phyloP scores from a whole-genome alignment of 2,329 filamentous ascomycete species.

The Xylariaceae sp. region DNA sequence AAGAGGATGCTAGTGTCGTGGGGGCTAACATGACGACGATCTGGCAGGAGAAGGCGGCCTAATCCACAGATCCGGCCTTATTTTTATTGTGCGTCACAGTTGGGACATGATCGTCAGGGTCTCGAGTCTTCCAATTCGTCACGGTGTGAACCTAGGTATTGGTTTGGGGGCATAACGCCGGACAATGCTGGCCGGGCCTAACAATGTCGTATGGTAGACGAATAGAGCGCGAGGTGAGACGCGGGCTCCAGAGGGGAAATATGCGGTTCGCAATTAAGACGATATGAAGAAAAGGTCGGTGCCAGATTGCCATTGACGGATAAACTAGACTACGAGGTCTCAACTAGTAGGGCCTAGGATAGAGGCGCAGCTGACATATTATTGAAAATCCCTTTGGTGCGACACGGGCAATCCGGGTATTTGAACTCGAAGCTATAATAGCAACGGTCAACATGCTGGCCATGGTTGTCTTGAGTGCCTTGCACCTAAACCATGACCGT shows the following conservation, averaged over 20 bases:
- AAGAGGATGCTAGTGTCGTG: constrained; percentile 5
- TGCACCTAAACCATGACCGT: constrained; percentile 9
- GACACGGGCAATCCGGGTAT: constrained; percentile 27
- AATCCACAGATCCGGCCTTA: constrained; percentile 19
- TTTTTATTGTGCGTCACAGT: constrained; percentile 14
- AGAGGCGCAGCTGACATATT: constrained; percentile 18
- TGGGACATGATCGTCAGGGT: constrained; percentile 28
- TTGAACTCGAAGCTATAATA: constrained; percentile 17
- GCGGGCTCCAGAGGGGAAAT: constrained; percentile 15
- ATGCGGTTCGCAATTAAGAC: constrained; percentile 27
- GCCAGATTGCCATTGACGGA: constrained; percentile 36
- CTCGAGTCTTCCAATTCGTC: constrained; percentile 28
- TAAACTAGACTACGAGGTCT: constrained; percentile 33
- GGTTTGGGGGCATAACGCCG: constrained; percentile 23
- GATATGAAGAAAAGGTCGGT: constrained; percentile 31
- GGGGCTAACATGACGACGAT: constrained; percentile 13
- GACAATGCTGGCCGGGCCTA: constrained; percentile 19
- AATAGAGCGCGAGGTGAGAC: constrained; percentile 17
- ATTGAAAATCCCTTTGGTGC: constrained; percentile 17
- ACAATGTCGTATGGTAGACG: constrained; percentile 20
- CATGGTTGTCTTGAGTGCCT: constrained; percentile 9
- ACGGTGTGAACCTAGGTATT: background rate
- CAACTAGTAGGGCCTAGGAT: constrained; percentile 10
- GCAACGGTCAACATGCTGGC: constrained; percentile 9
- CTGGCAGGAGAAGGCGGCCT: constrained; percentile 4